These are phyloP conservation scores for Pontederia crassipes DNA, from an alignment of 176 grass and related monocot genomes.

Conservation along the genomic window DNA sequence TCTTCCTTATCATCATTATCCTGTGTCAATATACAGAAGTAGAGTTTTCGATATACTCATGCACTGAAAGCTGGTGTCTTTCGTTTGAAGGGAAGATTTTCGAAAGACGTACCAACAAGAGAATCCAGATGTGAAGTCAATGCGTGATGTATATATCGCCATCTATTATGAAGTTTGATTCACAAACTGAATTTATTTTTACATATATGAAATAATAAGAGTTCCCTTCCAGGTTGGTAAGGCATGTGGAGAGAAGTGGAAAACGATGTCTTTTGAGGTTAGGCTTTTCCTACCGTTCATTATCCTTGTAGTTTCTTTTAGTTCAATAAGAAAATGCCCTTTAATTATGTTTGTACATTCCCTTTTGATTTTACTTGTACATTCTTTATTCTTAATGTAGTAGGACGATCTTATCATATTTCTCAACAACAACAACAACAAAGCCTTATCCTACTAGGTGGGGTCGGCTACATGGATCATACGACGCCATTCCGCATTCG, in stretches of 20 bases:
- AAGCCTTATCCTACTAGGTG: too few relatives aligned
- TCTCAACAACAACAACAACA: too few relatives aligned
- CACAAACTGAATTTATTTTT: not conserved
- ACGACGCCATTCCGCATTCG: too few relatives aligned
- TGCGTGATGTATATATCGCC: constrained; percentile 65
- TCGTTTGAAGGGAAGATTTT: constrained; percentile 82
- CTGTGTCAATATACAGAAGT: too few relatives aligned
- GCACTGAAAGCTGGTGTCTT: constrained; percentile 21
- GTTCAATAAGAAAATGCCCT: too few relatives aligned
- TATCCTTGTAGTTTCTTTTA: not conserved
- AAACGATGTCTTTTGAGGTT: constrained; percentile 85
- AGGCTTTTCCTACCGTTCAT: not conserved
- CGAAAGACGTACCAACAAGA: constrained; percentile 58
- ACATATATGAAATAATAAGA: not conserved
- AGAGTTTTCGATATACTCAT: not conserved
- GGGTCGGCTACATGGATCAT: too few relatives aligned
- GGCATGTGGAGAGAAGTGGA: constrained; percentile 89
- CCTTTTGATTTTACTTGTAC: too few relatives aligned
- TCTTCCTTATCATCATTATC: too few relatives aligned
- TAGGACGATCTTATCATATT: too few relatives aligned
- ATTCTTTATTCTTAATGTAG: too few relatives aligned
- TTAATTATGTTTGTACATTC: too few relatives aligned
- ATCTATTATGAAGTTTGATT: not conserved
- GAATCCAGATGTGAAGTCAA: constrained; percentile 80
- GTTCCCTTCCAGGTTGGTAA: constrained; percentile 63